A percentile compares a stretch with the other conserved stretches of the same genome.
Conservation (phyloP, 192 early-diverging fungal species). For the Rhizoclosmatium sp. region DNA sequence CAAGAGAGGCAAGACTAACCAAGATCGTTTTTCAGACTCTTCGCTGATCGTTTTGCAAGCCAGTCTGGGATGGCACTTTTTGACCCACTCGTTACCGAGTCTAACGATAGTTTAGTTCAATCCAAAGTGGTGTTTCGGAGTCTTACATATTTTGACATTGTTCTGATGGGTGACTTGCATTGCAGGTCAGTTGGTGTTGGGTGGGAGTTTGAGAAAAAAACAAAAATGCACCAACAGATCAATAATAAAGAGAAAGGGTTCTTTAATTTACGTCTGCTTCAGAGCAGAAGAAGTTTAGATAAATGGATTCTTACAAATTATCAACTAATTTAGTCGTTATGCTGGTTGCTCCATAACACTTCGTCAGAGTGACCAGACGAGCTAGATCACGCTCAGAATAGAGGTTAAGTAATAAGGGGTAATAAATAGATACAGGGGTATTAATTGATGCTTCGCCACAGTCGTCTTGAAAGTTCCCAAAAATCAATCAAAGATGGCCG, state of each 20-base stretch:
- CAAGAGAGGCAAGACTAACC: slow-evolving; percentile 50
- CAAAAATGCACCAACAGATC: neutral
- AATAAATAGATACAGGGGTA: no score
- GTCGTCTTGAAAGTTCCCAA: no score
- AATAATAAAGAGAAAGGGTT: neutral
- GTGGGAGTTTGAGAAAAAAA: neutral
- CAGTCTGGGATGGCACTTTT: slow-evolving; percentile 89
- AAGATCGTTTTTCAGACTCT: slow-evolving; percentile 86
- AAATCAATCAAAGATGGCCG: no score
- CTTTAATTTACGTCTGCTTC: neutral
- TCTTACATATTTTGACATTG: slow-evolving; percentile 85
- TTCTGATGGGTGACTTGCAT: slow-evolving; percentile 88
- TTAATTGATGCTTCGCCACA: no score
- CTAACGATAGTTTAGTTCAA: slow-evolving; percentile 26
- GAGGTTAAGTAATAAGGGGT: no score
- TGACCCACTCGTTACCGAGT: slow-evolving; percentile 68
- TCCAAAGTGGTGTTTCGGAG: slow-evolving; percentile 43
- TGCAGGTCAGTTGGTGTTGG: neutral
- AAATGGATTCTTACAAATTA: no score
- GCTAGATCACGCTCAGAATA: no score
- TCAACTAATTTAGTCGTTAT: no score
- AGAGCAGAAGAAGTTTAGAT: neutral
- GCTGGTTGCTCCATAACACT: no score
- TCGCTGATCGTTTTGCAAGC: slow-evolving; percentile 85
- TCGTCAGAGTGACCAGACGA: no score